Evolutionary conservation across 1,284 basidiomycete species (phyloP).

Genomic region (Ustilago hordei): DNA sequence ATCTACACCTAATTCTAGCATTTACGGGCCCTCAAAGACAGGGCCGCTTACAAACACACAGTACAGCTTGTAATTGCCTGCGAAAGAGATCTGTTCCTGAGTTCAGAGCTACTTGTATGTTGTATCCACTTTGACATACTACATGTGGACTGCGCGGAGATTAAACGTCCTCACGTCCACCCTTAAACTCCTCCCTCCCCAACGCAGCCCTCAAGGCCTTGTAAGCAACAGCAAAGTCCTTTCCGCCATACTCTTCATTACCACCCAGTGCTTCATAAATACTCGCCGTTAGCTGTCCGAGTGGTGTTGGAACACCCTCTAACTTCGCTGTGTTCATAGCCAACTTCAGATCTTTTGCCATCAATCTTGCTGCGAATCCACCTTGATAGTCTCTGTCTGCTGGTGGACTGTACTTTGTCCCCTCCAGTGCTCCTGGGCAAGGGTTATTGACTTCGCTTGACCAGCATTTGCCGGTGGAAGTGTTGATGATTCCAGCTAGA

Average conservation of each 20-base stretch:
- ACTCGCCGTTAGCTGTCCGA: slow-evolving; percentile 50
- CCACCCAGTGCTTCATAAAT: slow-evolving; percentile 58
- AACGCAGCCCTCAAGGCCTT: slow-evolving; percentile 55
- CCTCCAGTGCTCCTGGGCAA: slow-evolving; percentile 77
- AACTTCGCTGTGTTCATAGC: slow-evolving; percentile 60
- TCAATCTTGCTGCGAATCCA: slow-evolving; percentile 58
- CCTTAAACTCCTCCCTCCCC: slow-evolving; percentile 49
- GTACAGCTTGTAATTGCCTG: background rate
- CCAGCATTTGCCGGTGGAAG: slow-evolving; percentile 76
- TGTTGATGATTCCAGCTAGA: slow-evolving; percentile 65
- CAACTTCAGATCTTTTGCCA: slow-evolving; percentile 60
- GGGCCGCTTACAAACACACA: background rate
- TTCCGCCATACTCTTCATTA: slow-evolving; percentile 54
- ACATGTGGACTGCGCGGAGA: too few species aligned
- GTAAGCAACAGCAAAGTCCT: slow-evolving; percentile 62
- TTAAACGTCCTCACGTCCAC: slow-evolving; percentile 35
- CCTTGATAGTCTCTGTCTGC: slow-evolving; percentile 84
- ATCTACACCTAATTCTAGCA: background rate
- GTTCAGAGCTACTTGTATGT: too few species aligned
- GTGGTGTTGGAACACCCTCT: slow-evolving; percentile 56
- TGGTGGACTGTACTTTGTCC: slow-evolving; percentile 77
- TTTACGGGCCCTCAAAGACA: background rate
- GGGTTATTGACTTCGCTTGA: slow-evolving; percentile 87
- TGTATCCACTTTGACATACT: background rate
- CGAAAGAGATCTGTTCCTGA: background rate